phyloP scores from a whole-genome alignment of 1,284 basidiomycete genomes.

The Ustilago loliicola region DNA sequence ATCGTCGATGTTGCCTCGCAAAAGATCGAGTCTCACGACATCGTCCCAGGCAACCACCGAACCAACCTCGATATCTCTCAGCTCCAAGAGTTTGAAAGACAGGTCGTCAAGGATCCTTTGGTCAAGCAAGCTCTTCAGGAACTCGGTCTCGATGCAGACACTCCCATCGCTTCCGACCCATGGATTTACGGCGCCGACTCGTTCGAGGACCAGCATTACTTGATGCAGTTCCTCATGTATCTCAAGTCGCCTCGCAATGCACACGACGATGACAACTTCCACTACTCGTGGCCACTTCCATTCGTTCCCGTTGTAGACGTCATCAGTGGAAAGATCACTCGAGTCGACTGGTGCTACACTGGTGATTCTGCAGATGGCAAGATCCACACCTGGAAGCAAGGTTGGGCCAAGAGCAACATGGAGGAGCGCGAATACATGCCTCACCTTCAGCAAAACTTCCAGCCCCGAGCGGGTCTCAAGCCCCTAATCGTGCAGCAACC shows the following conservation, averaged over 20 bases:
- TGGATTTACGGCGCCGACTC: conserved; percentile 62
- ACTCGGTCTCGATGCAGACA: conserved; percentile 45
- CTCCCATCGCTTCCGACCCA: conserved; percentile 46
- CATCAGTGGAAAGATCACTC: conserved; percentile 52
- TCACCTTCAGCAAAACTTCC: conserved; percentile 43
- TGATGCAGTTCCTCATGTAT: conserved; percentile 57
- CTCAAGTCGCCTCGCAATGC: conserved; percentile 37
- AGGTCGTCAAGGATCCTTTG: conserved; percentile 26
- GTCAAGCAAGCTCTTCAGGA: conserved; percentile 46
- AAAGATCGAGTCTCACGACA: conserved; percentile 27
- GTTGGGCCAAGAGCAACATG: conserved; percentile 65
- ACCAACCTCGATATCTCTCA: conserved; percentile 47
- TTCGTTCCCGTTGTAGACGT: conserved; percentile 69
- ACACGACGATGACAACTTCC: conserved; percentile 59
- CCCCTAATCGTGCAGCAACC: conserved; percentile 57
- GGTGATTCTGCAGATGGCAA: conserved; percentile 61
- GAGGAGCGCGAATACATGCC: conserved; percentile 69
- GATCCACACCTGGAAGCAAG: conserved; percentile 52
- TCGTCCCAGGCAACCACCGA: conserved; percentile 21
- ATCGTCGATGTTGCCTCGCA: conserved; percentile 25
- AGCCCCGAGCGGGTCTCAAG: conserved; percentile 45
- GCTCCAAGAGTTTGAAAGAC: conserved; percentile 31
- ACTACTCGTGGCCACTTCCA: conserved; percentile 71
- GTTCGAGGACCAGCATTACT: conserved; percentile 44
- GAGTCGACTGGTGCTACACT: conserved; percentile 64